Conservation (phyloP, 257 asterid genomes). For the Penstemon davidsonii region DNA sequence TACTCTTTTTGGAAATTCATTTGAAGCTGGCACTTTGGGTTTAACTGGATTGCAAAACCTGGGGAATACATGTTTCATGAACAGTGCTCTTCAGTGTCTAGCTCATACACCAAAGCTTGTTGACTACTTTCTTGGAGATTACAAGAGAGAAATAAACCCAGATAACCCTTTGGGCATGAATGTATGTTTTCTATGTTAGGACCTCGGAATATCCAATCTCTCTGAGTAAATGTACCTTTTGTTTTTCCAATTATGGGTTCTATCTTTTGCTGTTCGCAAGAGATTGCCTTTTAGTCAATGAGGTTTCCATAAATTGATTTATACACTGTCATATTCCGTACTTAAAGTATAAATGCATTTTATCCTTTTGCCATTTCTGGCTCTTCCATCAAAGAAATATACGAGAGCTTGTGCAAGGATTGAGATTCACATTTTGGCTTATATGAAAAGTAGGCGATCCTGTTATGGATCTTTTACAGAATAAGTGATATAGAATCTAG, state of each 20-base stretch:
- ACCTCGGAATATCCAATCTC: conserved; percentile 22
- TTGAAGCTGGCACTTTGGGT: conserved; percentile 87
- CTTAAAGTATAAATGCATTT: not conserved
- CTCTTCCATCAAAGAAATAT: conserved; percentile 8
- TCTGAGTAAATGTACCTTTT: conserved; percentile 21
- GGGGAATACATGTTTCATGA: conserved; percentile 98
- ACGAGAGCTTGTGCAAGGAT: conserved; percentile 15
- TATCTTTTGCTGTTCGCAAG: conserved; percentile 22
- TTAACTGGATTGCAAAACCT: conserved; percentile 90
- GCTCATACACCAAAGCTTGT: conserved; percentile 94
- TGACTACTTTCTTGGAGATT: conserved; percentile 97
- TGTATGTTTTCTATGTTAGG: conserved; percentile 43
- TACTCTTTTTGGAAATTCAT: conserved; percentile 50
- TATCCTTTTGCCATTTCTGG: conserved; percentile 18
- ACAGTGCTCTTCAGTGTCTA: conserved; percentile 92
- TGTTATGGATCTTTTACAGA: conserved; percentile 12
- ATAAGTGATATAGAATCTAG: conserved; percentile 15
- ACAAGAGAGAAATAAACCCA: conserved; percentile 72
- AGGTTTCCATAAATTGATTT: conserved; percentile 13
- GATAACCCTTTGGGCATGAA: conserved; percentile 97
- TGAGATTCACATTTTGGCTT: not conserved
- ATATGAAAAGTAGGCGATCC: not conserved
- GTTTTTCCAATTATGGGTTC: conserved; percentile 15
- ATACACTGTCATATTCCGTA: not conserved
- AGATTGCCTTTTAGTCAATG: conserved; percentile 12